Evolutionary conservation across 176 grass and related monocot genomes (phyloP).

Genomic region (Phoenix roebelenii): DNA sequence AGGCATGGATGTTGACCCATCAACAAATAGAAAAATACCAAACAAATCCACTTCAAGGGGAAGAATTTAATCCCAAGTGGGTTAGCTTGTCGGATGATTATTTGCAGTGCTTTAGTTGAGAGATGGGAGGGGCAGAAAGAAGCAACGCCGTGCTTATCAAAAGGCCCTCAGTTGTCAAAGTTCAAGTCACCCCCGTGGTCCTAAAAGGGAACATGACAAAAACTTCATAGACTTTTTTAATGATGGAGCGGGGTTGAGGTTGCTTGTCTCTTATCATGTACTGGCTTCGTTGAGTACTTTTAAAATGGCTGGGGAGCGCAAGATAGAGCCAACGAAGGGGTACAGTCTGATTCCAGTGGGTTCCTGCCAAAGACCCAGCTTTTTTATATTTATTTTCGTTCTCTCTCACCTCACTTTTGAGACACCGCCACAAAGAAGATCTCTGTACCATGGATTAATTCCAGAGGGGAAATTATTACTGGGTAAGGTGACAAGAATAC

Average conservation of each 20-base stretch:
- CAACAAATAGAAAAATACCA: constrained; percentile 23
- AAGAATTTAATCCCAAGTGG: background rate
- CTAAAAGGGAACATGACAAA: constrained; percentile 1
- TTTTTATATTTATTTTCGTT: constrained; percentile 5
- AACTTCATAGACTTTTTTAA: background rate
- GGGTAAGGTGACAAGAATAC: background rate
- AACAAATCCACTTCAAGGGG: background rate
- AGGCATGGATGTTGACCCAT: constrained; percentile 52
- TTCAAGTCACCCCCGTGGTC: background rate
- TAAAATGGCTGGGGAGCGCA: too few species aligned
- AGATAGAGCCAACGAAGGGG: too few species aligned
- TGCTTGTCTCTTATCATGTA: constrained; percentile 2
- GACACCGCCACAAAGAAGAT: background rate
- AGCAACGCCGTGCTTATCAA: background rate
- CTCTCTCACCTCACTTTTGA: constrained; percentile 1
- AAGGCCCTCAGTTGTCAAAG: background rate
- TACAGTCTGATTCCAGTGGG: constrained; percentile 11
- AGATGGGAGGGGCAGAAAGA: background rate
- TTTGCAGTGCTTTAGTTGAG: constrained; percentile 6
- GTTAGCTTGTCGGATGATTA: background rate
- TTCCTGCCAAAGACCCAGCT: constrained; percentile 2
- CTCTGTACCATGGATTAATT: constrained; percentile 3
- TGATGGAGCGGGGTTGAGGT: background rate
- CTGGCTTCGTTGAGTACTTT: constrained; percentile 9
- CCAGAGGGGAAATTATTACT: constrained; percentile 10